Evolutionary conservation across 148 eudicot genomes (phyloP).

Genomic region (Rhododendron vialii): DNA sequence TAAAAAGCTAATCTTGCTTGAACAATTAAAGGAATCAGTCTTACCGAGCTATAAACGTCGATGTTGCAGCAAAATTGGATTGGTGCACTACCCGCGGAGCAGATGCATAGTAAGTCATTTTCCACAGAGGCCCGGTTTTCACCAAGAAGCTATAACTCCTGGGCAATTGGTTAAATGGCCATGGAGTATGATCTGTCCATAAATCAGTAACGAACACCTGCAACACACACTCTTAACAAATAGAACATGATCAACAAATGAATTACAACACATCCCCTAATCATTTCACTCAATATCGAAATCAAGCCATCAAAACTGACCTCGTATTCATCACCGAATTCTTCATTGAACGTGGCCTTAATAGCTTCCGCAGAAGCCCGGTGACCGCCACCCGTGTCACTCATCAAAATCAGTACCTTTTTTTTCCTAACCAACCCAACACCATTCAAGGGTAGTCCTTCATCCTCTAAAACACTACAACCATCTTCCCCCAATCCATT

Average conservation of each 20-base stretch:
- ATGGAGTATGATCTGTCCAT: constrained; percentile 92
- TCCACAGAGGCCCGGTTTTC: background rate
- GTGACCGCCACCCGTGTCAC: constrained; percentile 99
- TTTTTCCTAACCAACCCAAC: constrained; percentile 40
- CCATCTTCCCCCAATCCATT: constrained; percentile 49
- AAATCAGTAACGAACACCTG: constrained; percentile 96
- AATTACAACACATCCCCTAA: background rate
- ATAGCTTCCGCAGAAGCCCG: constrained; percentile 98
- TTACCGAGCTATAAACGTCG: background rate
- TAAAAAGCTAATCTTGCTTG: background rate
- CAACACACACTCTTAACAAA: constrained; percentile 39
- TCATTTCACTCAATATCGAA: background rate
- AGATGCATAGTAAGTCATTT: background rate
- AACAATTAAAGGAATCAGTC: background rate
- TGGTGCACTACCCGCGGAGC: background rate
- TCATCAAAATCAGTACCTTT: constrained; percentile 92
- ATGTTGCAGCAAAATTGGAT: background rate
- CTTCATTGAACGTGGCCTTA: constrained; percentile 66
- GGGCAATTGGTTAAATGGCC: constrained; percentile 98
- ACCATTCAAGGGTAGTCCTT: constrained; percentile 34
- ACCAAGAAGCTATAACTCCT: constrained; percentile 90
- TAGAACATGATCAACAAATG: constrained; percentile 35
- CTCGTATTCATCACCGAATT: constrained; percentile 87
- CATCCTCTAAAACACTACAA: constrained; percentile 48
- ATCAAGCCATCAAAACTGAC: constrained; percentile 25